Evolutionary conservation across 768 basidiomycete species (phyloP), one percentile per base, ranked within the genome.

Genomic region (Leccinum broughii): DNA sequence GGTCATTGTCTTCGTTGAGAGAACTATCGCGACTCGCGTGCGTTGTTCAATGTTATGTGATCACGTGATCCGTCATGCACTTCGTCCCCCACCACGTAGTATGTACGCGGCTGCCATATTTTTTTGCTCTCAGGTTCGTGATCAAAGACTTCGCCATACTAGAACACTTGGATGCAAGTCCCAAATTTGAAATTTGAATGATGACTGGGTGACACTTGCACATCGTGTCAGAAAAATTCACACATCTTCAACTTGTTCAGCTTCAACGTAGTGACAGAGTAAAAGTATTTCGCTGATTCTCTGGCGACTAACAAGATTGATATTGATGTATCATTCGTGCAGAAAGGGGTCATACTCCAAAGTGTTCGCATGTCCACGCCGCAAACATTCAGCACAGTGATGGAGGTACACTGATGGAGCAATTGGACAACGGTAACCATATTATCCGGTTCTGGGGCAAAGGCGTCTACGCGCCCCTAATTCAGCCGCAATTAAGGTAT

Each of bases 1-100:
- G 46, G 65, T 15, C 67, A 68, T 68, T 6, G 52, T 66, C 39
- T 22, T 30, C 9, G 61, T 30, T 50, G 32, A 54, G 10, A 4
- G 39, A 39, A 39, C 5, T 4, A 20, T 44, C n/a, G n/a, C n/a
- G n/a, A n/a, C 2, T 41, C 32, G 32, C 32, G 5, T 34, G 11
- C 5, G n/a, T 15, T 41, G 44, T 20, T 46, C 20, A 20, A 46
- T 46, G 20, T 20, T 46, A 20, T 11, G 2, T 20, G 20, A 20
- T 46, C 44, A 46, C 44, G 44, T 46, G 41, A 44, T 37, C 15
- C 37, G 37, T 37, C 35, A 14, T 35, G 34, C 4, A 35, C 10
- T 11, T 32, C 32, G 32, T 32, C 32, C 32, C 32, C 30, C 28
- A 30, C 30, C 30, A 30, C 30, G 28, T 30, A 30, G 28, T 30